A percentile compares a stretch with the other conserved stretches of the same genome.
These are phyloP conservation scores for Henningerozyma blattae DNA, from an alignment of 805 yeast genomes.

Conservation along the genomic window DNA sequence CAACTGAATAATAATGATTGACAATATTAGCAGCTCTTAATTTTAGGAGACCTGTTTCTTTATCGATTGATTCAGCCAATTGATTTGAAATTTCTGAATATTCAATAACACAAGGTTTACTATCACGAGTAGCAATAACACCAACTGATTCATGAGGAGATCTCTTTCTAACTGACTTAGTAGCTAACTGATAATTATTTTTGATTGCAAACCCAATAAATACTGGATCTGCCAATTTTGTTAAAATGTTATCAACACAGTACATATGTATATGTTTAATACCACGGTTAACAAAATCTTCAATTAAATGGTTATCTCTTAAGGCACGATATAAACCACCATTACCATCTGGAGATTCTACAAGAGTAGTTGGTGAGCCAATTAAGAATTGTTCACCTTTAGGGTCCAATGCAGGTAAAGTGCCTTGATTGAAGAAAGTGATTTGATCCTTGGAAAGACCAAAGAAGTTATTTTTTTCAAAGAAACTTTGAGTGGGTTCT, in stretches of 20 bases:
- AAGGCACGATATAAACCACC: slow-evolving; percentile 93
- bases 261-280: slow-evolving; percentile 90
- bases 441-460: slow-evolving; percentile 55
- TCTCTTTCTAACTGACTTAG: slow-evolving; percentile 90
- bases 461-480: slow-evolving; percentile 49
- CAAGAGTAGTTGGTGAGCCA: slow-evolving; percentile 40
- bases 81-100: slow-evolving; percentile 80
- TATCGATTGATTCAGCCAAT: slow-evolving; percentile 55
- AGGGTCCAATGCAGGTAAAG: slow-evolving; percentile 73
- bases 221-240: slow-evolving; percentile 85
- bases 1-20: slow-evolving; percentile 86
- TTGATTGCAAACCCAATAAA: slow-evolving; percentile 70
- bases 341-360: slow-evolving; percentile 94
- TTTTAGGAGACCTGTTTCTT: slow-evolving; percentile 44
- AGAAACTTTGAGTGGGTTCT: slow-evolving; percentile 58
- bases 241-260: slow-evolving; percentile 91
- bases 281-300: slow-evolving; percentile 55
- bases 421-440: slow-evolving; percentile 85
- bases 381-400: slow-evolving; percentile 63
- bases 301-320: slow-evolving; percentile 45
- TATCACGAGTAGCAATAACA: slow-evolving; percentile 60
- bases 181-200: slow-evolving; percentile 62
- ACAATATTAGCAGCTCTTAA: slow-evolving; percentile 95
- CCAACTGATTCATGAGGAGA: slow-evolving; percentile 86
- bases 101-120: slow-evolving; percentile 81